Base-by-base conservation (phyloP, 805 yeast genomes). In the Torulaspora gathmanii region DNA sequence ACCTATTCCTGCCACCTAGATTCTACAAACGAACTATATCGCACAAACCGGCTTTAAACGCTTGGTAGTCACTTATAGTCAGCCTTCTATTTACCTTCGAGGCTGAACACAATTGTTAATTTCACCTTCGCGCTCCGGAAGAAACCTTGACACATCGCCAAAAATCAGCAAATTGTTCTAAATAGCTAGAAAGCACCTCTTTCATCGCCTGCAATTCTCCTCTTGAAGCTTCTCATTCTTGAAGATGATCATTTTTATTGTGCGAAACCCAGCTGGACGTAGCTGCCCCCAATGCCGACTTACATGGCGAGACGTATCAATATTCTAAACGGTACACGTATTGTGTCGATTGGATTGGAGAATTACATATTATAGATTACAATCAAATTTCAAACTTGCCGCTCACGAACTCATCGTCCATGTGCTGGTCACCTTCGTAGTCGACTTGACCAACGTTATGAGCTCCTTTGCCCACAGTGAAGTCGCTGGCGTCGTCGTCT, bases 331-430 rank as follows among this genome's bases (percentile, higher is more conserved):
- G 29, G 10, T 26, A 4, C 4, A 26, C 11, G 11, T 30, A 30
- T 30, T 13, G 17, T 16, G 16, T 15, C 33, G 16, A 31, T 15
- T 31, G 34, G 34, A 31, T 19, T 31, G 12, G 19, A 31, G 19
- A 42, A 29, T 31, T 28, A 19, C 33, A 13, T 23, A 41, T 34
- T 34, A 27, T 29, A 22, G 27, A 45, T 3, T 34, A 26, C 36
- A 25, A 34, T 63, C 61, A 87, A 55, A 89, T 74, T 65, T 89
- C 96, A 61, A 89, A 88, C 54, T 87, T 84, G 19, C 96, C 96
- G 63, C 85, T 87, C 41, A 87, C 93, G 69, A 86, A 86, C 57
- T 84, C 90, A 59, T 84, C 90, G 53, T 82, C 90, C 72, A 79
- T 78, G 45, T 77, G 79, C 54, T 80, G 81, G 53, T 79, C 75